phyloP scores from a whole-genome alignment of 2,329 filamentous ascomycete genomes.

The Colletotrichum cuscutae region DNA sequence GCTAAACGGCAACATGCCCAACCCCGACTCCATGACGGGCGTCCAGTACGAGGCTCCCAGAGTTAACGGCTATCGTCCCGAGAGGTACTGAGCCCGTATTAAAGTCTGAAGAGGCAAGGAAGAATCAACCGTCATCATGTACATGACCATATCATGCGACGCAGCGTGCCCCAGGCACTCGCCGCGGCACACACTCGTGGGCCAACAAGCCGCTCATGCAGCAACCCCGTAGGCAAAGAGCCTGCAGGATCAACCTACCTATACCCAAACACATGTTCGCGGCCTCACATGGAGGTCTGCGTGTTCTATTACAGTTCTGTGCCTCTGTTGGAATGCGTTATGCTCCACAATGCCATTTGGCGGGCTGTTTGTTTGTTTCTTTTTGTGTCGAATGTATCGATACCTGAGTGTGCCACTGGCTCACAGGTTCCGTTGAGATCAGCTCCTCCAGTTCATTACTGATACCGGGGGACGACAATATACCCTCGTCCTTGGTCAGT shows the following conservation, averaged over 20 bases:
- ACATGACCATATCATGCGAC: neutral
- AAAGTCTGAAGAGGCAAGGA: neutral
- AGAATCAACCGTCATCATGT: neutral
- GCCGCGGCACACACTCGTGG: neutral
- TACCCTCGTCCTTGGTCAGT: constrained; percentile 30
- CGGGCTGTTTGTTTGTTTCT: constrained; percentile 8
- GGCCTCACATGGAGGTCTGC: constrained; percentile 1
- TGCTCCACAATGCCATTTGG: neutral
- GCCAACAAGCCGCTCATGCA: neutral
- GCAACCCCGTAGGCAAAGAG: neutral
- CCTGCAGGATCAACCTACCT: neutral
- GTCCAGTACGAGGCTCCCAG: constrained; percentile 69
- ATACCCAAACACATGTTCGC: neutral
- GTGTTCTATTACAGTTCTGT: constrained; percentile 32
- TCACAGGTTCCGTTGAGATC: constrained; percentile 1
- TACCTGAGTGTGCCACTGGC: constrained; percentile 9
- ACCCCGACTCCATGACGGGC: constrained; percentile 72
- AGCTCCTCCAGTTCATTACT: constrained; percentile 18
- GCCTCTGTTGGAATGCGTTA: constrained; percentile 2
- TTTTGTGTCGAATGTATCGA: constrained; percentile 5
- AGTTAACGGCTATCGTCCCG: constrained; percentile 58
- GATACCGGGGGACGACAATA: constrained; percentile 14
- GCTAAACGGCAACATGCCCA: constrained; percentile 55
- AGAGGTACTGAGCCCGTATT: constrained; percentile 44
- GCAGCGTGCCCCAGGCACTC: neutral